Conservation (phyloP, 2,329 filamentous ascomycete species). For the Dothistroma pini region DNA sequence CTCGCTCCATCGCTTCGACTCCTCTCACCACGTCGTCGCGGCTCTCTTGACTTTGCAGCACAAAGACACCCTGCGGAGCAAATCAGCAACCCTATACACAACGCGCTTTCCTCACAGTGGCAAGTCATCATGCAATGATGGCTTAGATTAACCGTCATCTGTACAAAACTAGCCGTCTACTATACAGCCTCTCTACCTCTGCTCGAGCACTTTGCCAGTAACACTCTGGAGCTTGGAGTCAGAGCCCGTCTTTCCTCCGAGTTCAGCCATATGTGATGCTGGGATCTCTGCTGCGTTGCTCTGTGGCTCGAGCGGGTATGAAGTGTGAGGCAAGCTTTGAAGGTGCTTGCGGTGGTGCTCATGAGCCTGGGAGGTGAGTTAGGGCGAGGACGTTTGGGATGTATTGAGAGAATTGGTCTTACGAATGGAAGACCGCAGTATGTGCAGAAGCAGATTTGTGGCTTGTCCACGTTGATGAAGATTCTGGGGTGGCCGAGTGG, state of each 20-base stretch:
- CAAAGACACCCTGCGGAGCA: neutral
- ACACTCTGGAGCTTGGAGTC: constrained; percentile 48
- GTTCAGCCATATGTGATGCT: constrained; percentile 37
- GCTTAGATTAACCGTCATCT: neutral
- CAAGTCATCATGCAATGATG: too few species aligned
- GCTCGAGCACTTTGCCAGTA: constrained; percentile 56
- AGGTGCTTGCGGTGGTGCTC: constrained; percentile 83
- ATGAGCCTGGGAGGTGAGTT: constrained; percentile 62
- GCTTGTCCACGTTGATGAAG: constrained; percentile 98
- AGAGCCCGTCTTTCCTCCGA: constrained; percentile 30
- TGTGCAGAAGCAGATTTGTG: constrained; percentile 82
- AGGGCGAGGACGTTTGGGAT: neutral
- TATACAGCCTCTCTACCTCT: constrained; percentile 49
- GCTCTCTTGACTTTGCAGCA: neutral
- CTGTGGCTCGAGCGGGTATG: constrained; percentile 65
- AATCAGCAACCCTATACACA: neutral
- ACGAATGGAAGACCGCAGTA: constrained; percentile 96
- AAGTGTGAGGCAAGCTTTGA: constrained; percentile 71
- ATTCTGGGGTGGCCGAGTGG: constrained; percentile 85
- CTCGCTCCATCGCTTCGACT: neutral
- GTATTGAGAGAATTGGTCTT: constrained; percentile 42
- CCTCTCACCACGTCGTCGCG: neutral
- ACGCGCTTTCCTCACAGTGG: neutral
- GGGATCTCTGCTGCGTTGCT: constrained; percentile 58
- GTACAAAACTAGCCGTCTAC: neutral